Base-by-base conservation (phyloP, 495 filamentous ascomycete species). In the Hyaloscypha finlandica region DNA sequence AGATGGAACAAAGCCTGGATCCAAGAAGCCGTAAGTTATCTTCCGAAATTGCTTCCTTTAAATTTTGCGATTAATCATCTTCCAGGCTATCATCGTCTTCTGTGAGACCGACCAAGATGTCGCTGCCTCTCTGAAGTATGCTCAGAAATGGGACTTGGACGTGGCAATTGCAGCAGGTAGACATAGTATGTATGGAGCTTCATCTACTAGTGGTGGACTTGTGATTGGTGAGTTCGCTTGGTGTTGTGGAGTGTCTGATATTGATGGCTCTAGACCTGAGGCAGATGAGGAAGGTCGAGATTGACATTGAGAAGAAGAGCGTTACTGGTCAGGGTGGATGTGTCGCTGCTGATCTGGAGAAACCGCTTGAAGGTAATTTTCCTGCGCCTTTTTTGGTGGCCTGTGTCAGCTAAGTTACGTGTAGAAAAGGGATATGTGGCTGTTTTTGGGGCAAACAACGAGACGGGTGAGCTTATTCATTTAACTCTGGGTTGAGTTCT, bases 261-360 rank as follows among this genome's bases (percentile, higher is more conserved):
- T 58, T 12, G 59, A 12, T 14, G 25, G 4, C 5, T 8, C 5
- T 53, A 69, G 62, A 69, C 58, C 51, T 69, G 30, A 31, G 67
- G 14, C 61, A 57, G 35, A 69, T 69, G 67, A 65, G 37, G 29
- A 66, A 61, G 48, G 67, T 69, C 3, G 30, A 33, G 4, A 62
- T 69, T 20, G 30, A 65, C 35, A 54, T 61, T 42, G 42, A 55
- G 37, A 35, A 19, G 9, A 61, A 61, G 63, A 69, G 53, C 8
- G 48, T 69, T 14, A 69, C 42, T 9, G 67, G 62, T 22, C 62
- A 69, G 55, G 67, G 63, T 8, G 67, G 67, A n/a, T 69, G 67
- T 31, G 14, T 48, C 48, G 67, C 67, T 8, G 37, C 61, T n/a
- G 57, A 65, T 58, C 35, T 65, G 30, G 68, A 70, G 35, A 37